Evolutionary conservation across 2,329 filamentous ascomycete species (phyloP).

Genomic region (Penicillium sp.): DNA sequence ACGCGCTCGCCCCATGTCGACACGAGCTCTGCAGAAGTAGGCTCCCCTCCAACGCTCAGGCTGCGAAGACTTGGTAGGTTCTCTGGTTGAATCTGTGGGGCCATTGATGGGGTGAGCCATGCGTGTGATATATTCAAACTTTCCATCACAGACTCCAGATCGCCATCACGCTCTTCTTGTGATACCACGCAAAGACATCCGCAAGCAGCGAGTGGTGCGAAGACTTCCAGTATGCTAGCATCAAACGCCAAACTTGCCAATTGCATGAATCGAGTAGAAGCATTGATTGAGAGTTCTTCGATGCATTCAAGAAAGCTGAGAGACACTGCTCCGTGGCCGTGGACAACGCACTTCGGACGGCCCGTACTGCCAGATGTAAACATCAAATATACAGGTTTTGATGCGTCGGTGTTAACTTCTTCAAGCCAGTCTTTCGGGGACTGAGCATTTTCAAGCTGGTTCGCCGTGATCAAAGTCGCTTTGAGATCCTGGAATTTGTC

Average conservation of each 20-base stretch:
- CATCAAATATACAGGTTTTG: neutral
- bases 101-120: neutral
- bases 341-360: neutral
- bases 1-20: neutral
- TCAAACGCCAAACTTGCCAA: neutral
- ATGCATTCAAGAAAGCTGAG: neutral
- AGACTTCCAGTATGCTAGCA: neutral
- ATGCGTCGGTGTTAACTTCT: neutral
- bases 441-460: neutral
- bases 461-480: too few relatives aligned
- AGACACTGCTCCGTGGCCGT: neutral
- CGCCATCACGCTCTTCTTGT: neutral
- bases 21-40: neutral
- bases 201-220: neutral
- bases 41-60: neutral
- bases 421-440: neutral
- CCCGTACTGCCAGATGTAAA: neutral
- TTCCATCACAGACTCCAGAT: neutral
- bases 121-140: neutral
- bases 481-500: too few relatives aligned
- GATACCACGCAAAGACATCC: neutral
- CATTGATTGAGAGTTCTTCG: neutral
- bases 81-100: neutral
- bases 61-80: neutral
- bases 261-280: neutral